These are phyloP conservation scores for Leccinum colubrinum DNA, from an alignment of 1,284 basidiomycete species.

Conservation along the genomic window DNA sequence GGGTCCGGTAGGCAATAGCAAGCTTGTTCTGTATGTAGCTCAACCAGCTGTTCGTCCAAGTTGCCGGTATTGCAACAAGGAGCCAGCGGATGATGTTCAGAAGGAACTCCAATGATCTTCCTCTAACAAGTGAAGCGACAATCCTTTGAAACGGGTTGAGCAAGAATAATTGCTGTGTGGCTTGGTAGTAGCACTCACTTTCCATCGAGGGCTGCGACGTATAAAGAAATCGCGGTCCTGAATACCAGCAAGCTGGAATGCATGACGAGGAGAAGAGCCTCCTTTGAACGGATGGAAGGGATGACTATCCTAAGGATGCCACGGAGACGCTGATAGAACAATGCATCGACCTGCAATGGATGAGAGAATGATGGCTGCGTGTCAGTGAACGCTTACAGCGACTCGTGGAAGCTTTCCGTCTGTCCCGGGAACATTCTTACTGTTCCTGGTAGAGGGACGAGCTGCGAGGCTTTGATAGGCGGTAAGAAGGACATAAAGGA, in stretches of 20 bases:
- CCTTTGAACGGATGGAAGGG: conserved; percentile 81
- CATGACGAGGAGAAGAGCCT: conserved; percentile 83
- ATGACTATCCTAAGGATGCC: conserved; percentile 87
- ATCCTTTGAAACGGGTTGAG: conserved; percentile 53
- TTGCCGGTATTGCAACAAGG: conserved; percentile 91
- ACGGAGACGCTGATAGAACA: conserved; percentile 84
- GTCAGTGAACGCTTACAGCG: conserved; percentile 49
- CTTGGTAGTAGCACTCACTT: conserved; percentile 51
- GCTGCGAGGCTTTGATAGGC: conserved; percentile 55
- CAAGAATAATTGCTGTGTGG: not conserved
- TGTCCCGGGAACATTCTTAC: conserved; percentile 12
- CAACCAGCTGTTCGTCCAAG: conserved; percentile 96
- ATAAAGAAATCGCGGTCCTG: conserved; percentile 90
- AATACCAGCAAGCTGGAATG: conserved; percentile 89
- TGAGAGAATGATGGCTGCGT: not conserved
- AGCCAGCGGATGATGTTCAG: conserved; percentile 90
- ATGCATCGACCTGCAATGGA: conserved; percentile 72
- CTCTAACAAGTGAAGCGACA: conserved; percentile 93
- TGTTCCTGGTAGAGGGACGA: conserved; percentile 34
- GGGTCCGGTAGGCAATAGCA: conserved; percentile 88
- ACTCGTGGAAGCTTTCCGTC: conserved; percentile 53
- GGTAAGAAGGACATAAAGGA: conserved; percentile 58
- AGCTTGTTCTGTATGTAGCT: conserved; percentile 94
- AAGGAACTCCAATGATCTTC: conserved; percentile 79
- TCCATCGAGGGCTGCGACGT: conserved; percentile 93